Percentiles rank a stretch among this genome's conserved stretches.
Evolutionary conservation across 345 rosid genomes (phyloP).

Genomic region (Garcia nutans): DNA sequence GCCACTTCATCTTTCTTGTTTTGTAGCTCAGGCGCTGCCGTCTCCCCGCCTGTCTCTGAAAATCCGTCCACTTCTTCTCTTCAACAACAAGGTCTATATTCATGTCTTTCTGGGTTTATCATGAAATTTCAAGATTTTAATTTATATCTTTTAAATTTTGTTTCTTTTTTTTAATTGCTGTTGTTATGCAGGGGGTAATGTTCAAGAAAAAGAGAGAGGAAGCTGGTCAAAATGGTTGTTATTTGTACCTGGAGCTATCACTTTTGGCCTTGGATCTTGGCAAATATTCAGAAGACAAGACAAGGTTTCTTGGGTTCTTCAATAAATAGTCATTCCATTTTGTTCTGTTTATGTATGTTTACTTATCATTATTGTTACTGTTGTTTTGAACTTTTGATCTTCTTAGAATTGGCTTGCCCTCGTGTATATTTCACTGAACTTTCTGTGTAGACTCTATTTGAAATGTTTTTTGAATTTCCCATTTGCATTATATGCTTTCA

Average conservation of each 20-base stretch:
- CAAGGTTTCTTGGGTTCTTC: slow-evolving; percentile 47
- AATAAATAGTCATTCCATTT: background rate
- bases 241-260: slow-evolving; percentile 84
- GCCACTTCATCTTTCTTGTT: slow-evolving; percentile 25
- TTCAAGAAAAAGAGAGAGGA: slow-evolving; percentile 29
- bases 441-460: background rate
- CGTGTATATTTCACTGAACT: background rate
- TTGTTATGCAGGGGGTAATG: background rate
- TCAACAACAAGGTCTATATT: slow-evolving; percentile 42
- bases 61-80: slow-evolving; percentile 29
- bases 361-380: background rate
- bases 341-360: background rate
- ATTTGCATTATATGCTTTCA: no score
- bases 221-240: slow-evolving; percentile 66
- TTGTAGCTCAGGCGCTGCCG: slow-evolving; percentile 32
- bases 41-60: slow-evolving; percentile 13
- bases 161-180: no score
- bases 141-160: no score
- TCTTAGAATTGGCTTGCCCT: background rate
- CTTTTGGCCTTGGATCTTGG: slow-evolving; percentile 98
- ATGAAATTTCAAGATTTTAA: background rate
- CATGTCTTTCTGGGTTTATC: slow-evolving; percentile 5
- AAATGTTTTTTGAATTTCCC: background rate
- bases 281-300: slow-evolving; percentile 90
- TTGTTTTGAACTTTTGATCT: background rate